A percentile compares a stretch with the other conserved stretches of the same genome.
These are phyloP conservation scores for Pseudogymnoascus sp. DNA, from an alignment of 2,329 filamentous ascomycete species.

Conservation along the genomic window DNA sequence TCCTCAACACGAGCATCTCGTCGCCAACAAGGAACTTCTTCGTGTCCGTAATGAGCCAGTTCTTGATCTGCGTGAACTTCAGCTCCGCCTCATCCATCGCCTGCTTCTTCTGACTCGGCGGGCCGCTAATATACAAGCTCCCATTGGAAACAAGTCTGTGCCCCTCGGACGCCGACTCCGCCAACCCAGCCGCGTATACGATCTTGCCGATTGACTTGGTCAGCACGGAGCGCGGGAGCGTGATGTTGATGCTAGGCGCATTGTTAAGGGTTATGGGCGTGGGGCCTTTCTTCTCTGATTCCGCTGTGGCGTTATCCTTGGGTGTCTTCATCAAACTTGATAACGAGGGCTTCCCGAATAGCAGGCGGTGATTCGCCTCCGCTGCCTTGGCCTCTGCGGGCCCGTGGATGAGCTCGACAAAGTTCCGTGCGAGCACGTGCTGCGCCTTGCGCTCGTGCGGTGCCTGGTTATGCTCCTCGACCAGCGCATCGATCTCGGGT, in stretches of 20 bases:
- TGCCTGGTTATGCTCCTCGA: conserved; percentile 59
- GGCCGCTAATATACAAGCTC: conserved; percentile 54
- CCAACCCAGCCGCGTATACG: conserved; percentile 52
- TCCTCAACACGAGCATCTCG: conserved; percentile 48
- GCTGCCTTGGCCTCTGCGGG: conserved; percentile 53
- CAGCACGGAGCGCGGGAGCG: conserved; percentile 51
- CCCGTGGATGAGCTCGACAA: conserved; percentile 74
- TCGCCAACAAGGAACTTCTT: conserved; percentile 52
- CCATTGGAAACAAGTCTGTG: conserved; percentile 47
- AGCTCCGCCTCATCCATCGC: conserved; percentile 44
- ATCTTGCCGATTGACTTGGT: conserved; percentile 50
- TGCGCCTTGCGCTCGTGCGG: conserved; percentile 71
- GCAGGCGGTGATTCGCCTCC: conserved; percentile 43
- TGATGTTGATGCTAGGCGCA: conserved; percentile 45
- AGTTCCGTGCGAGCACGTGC: conserved; percentile 73
- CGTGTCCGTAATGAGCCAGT: conserved; percentile 50
- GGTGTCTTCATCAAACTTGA: conserved; percentile 9
- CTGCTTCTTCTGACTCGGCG: conserved; percentile 36
- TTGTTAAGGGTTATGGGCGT: conserved; percentile 33
- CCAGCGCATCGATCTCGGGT: conserved; percentile 55
- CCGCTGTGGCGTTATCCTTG: conserved; percentile 5
- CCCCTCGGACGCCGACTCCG: conserved; percentile 47
- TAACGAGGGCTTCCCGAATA: conserved; percentile 36
- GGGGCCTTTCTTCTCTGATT: conserved; percentile 4
- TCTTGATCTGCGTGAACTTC: conserved; percentile 53